Percentiles rank a stretch among this genome's conserved stretches.
These are phyloP conservation scores for Exophiala phaeomuriformis DNA, from an alignment of 2,329 filamentous ascomycete genomes.

Conservation along the genomic window DNA sequence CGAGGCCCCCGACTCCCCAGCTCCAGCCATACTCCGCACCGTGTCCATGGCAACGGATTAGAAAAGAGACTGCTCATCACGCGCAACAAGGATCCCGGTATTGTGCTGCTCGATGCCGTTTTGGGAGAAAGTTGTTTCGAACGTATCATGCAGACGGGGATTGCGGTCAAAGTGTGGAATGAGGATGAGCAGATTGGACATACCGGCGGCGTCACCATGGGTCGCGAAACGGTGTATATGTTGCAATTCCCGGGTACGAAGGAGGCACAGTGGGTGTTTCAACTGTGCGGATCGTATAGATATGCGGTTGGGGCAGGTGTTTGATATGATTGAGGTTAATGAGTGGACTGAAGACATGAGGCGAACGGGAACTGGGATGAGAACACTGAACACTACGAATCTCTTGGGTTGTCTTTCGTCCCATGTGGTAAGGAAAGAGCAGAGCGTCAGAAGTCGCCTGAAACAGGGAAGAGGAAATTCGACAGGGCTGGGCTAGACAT, in stretches of 20 bases:
- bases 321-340: no score
- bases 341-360: no score
- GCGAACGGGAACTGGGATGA: no score
- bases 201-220: slow-evolving; percentile 52
- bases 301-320: slow-evolving; percentile 32
- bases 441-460: no score
- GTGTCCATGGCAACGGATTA: slow-evolving; percentile 54
- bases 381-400: no score
- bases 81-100: slow-evolving; percentile 53
- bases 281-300: slow-evolving; percentile 46
- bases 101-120: slow-evolving; percentile 72
- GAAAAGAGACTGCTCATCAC: slow-evolving; percentile 82
- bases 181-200: slow-evolving; percentile 56
- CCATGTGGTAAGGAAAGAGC: no score
- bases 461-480: no score
- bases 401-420: no score
- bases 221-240: slow-evolving; percentile 56
- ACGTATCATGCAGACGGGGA: slow-evolving; percentile 72
- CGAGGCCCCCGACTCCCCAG: slow-evolving; percentile 25
- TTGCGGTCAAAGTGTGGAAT: slow-evolving; percentile 84
- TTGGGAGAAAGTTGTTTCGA: slow-evolving; percentile 80
- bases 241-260: slow-evolving; percentile 52
- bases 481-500: no score
- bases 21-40: slow-evolving; percentile 25
- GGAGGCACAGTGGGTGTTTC: slow-evolving; percentile 50